A percentile compares a stretch with the other conserved stretches of the same genome.
These are phyloP conservation scores for Aspergillus fijiensis DNA, from an alignment of 2,329 filamentous ascomycete genomes.

Conservation along the genomic window DNA sequence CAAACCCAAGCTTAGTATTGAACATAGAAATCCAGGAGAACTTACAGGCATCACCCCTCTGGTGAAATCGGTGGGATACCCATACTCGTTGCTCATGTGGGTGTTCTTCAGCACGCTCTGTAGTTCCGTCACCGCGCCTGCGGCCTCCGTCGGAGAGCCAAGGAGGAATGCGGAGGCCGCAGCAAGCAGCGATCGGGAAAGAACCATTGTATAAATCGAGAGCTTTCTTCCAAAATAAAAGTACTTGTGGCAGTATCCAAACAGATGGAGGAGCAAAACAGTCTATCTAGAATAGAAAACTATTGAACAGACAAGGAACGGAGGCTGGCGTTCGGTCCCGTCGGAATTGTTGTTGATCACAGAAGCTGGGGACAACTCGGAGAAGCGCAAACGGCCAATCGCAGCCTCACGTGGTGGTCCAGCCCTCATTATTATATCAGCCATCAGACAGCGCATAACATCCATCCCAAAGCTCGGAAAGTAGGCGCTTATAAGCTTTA, in stretches of 20 bases:
- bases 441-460: neutral
- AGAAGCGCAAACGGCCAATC: constrained; percentile 14
- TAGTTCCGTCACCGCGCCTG: constrained; percentile 46
- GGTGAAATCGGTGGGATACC: constrained; percentile 62
- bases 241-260: too few relatives aligned
- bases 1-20: neutral
- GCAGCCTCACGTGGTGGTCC: constrained; percentile 18
- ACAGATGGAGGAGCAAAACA: too few relatives aligned
- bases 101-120: constrained; percentile 59
- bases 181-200: constrained; percentile 16
- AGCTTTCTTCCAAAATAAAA: neutral
- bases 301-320: too few relatives aligned
- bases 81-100: constrained; percentile 53
- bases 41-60: constrained; percentile 58
- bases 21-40: constrained; percentile 2
- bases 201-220: constrained; percentile 8
- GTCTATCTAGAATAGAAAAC: neutral
- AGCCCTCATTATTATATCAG: neutral
- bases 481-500: neutral
- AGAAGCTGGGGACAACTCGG: neutral
- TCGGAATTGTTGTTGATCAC: neutral
- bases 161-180: constrained; percentile 25
- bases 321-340: neutral
- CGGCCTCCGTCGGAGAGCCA: constrained; percentile 23
- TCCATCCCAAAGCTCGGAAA: too few relatives aligned